Evolutionary conservation across 257 asterid species (phyloP).

Genomic region (Jacaranda mimosifolia): DNA sequence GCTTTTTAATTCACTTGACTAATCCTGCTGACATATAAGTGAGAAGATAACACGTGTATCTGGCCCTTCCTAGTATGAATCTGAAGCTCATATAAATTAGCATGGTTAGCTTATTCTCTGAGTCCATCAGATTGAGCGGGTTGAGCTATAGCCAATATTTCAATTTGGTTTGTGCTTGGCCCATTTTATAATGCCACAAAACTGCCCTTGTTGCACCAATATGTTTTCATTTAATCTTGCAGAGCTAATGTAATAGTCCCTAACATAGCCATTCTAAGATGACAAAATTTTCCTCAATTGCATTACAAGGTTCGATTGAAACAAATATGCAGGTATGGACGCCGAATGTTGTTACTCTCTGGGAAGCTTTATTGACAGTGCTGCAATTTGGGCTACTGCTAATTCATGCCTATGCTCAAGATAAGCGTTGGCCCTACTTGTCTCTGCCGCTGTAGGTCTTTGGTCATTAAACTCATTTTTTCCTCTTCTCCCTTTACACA

Average conservation of each 20-base stretch:
- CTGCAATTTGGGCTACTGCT: slow-evolving; percentile 86
- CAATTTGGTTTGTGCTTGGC: slow-evolving; percentile 1
- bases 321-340: slow-evolving; percentile 75
- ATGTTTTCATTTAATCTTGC: background rate
- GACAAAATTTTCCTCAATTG: background rate
- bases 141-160: background rate
- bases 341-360: slow-evolving; percentile 79
- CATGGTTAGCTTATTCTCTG: slow-evolving; percentile 8
- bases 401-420: slow-evolving; percentile 93
- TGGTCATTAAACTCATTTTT: slow-evolving; percentile 30
- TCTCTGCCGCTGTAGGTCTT: slow-evolving; percentile 88
- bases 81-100: background rate
- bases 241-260: background rate
- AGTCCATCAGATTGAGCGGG: slow-evolving; percentile 23
- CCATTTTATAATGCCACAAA: background rate
- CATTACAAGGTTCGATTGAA: background rate
- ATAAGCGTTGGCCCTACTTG: slow-evolving; percentile 91
- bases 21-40: background rate
- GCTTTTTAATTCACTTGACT: background rate
- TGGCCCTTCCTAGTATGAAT: background rate
- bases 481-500: background rate
- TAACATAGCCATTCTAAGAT: background rate
- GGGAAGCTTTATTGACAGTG: slow-evolving; percentile 90
- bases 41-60: background rate
- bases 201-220: background rate